Evolutionary conservation across 1,139 yeast genomes (phyloP), one percentile per base, ranked within the genome.

Genomic region (Waltiozyma sp.): DNA sequence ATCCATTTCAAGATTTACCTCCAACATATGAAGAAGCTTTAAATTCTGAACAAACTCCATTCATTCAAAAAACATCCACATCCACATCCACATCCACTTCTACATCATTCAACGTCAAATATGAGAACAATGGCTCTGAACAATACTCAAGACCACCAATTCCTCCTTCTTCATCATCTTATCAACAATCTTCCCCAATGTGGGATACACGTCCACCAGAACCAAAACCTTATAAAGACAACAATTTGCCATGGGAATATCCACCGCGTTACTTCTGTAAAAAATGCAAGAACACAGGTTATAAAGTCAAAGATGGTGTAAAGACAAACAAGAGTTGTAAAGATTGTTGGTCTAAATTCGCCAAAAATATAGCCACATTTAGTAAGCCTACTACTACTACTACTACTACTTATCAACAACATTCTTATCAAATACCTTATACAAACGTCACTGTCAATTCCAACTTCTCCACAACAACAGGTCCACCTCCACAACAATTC

Each of bases 271-370:
- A 68, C 57, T 64, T 67, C 49, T 87, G 96, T 56, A 63, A 66
- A 8, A 81, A 80, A 54, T 87, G 96, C 63, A 65, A 72, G 45
- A 87, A 87, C 56, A 82, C 93, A 0, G 95, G 95, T 0, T 65
- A 66, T 53, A 83, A 83, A 61, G 44, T 62, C 21, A 80, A 76
- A 54, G 80, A 77, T 53, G 87, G 88, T 2, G 15, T 10, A n/a
- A 31, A n/a, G 34, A 31, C 34, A 4, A 4, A 10, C 4, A 66
- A 66, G 39, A 64, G 78, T 4, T 87, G 96, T 58, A 73, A 76
- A 55, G 73, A 72, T 45, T 87, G 96, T 60, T 86, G 87, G 79
- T 74, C 70, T 28, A 53, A 61, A 44, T 87, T 81, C 59, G 80
- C 50, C 1, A 40, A 37, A 1, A 43, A 45, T 14, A 39, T 37